Evolutionary conservation across 2,329 filamentous ascomycete genomes (phyloP).

Genomic region (Colletotrichum brevisporum): DNA sequence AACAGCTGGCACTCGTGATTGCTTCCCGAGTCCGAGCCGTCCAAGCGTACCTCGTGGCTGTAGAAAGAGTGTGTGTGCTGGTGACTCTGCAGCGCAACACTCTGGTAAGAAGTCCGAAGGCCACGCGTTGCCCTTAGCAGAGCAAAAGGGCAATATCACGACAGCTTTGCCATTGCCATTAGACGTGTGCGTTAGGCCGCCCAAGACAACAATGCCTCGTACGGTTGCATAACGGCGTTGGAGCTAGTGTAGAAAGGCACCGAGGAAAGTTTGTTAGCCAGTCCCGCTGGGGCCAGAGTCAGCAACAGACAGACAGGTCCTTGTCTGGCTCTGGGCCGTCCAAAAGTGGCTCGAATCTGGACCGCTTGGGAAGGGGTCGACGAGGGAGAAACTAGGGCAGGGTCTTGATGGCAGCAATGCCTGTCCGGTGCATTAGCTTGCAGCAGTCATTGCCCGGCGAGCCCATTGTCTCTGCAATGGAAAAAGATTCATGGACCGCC

Average conservation of each 20-base stretch:
- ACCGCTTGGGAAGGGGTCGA: neutral
- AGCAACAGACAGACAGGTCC: neutral
- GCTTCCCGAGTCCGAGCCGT: neutral
- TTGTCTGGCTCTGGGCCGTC: neutral
- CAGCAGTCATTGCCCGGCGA: conserved; percentile 14
- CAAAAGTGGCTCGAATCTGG: conserved; percentile 1
- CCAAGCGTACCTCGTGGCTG: neutral
- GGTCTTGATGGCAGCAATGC: conserved; percentile 2
- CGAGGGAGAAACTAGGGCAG: neutral
- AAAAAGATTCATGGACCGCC: neutral
- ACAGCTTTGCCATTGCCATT: neutral
- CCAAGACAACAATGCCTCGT: neutral
- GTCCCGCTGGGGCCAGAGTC: neutral
- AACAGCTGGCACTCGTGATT: neutral
- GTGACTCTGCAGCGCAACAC: too few relatives aligned
- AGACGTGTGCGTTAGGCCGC: neutral
- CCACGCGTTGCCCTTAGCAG: too few relatives aligned
- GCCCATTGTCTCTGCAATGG: conserved; percentile 3
- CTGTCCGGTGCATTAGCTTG: conserved; percentile 15
- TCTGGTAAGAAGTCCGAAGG: too few relatives aligned
- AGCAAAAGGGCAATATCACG: neutral
- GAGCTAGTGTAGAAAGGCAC: neutral
- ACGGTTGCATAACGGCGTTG: neutral
- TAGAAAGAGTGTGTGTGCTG: neutral
- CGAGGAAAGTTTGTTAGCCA: neutral